Evolutionary conservation across 2,329 filamentous ascomycete genomes (phyloP).

Genomic region (Aspergillus japonicus): DNA sequence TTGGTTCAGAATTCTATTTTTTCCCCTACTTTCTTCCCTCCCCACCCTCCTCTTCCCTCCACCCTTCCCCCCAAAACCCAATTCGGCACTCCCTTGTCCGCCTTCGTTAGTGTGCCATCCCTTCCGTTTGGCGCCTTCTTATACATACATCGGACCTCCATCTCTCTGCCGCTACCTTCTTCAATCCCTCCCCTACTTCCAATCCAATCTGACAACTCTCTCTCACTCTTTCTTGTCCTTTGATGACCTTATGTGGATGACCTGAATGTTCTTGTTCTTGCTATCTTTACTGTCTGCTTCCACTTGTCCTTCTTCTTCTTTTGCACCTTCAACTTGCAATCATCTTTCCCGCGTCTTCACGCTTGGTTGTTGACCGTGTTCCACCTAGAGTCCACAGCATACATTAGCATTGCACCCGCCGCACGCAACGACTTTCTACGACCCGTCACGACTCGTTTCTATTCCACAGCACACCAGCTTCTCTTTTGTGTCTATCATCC

Average conservation of each 20-base stretch:
- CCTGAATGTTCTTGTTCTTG: slow-evolving; percentile 14
- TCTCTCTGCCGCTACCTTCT: not conserved
- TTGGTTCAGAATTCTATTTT: slow-evolving; percentile 9
- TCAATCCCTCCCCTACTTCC: slow-evolving; percentile 4
- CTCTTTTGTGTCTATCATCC: slow-evolving; percentile 6
- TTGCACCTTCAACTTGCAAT: slow-evolving; percentile 15
- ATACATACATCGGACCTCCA: slow-evolving; percentile 20
- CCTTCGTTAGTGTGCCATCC: slow-evolving; percentile 22
- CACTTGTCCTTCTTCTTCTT: slow-evolving; percentile 7
- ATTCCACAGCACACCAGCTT: slow-evolving; percentile 15
- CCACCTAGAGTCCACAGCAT: not conserved
- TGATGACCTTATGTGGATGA: slow-evolving; percentile 18
- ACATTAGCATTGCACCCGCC: slow-evolving; percentile 8
- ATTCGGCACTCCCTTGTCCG: slow-evolving; percentile 28
- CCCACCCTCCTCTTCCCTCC: slow-evolving; percentile 17
- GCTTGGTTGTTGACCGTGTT: slow-evolving; percentile 6
- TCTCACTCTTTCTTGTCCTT: slow-evolving; percentile 12
- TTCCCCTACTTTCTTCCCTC: slow-evolving; percentile 18
- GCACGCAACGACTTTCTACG: slow-evolving; percentile 30
- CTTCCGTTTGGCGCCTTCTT: slow-evolving; percentile 27
- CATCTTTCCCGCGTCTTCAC: not conserved
- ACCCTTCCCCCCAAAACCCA: slow-evolving; percentile 17
- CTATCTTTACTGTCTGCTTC: slow-evolving; percentile 11
- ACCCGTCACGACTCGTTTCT: slow-evolving; percentile 28
- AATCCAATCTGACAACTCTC: slow-evolving; percentile 6